Conservation (phyloP, 352 stramenopile genomes). For the Phytophthora constricta region DNA sequence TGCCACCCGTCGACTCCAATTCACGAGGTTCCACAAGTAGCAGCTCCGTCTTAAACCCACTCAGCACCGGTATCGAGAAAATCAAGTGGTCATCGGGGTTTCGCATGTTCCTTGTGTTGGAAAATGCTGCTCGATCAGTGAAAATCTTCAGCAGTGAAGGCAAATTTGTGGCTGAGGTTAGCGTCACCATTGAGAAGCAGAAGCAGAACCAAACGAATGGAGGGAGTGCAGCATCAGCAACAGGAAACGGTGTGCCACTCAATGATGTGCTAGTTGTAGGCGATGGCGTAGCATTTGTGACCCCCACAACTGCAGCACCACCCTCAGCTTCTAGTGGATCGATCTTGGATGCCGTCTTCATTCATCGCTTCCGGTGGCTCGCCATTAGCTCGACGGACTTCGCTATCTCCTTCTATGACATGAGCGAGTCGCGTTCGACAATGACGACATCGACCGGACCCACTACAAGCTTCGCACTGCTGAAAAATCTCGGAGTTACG, state of each 20-base stretch:
- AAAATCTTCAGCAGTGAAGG: conserved; percentile 73
- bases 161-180: conserved; percentile 60
- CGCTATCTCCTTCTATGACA: conserved; percentile 82
- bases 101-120: conserved; percentile 65
- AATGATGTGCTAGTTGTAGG: conserved; percentile 31
- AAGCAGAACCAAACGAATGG: conserved; percentile 20
- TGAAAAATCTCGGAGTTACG: conserved; percentile 64
- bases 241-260: conserved; percentile 7
- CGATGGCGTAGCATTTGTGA: conserved; percentile 31
- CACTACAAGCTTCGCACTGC: conserved; percentile 43
- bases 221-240: neutral
- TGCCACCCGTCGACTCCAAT: neutral
- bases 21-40: conserved; percentile 7
- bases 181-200: conserved; percentile 29
- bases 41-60: conserved; percentile 35
- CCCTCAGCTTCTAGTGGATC: conserved; percentile 44
- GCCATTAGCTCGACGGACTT: conserved; percentile 81
- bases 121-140: conserved; percentile 67
- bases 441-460: conserved; percentile 16
- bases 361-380: conserved; percentile 66
- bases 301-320: conserved; percentile 11
- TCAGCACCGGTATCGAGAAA: conserved; percentile 61
- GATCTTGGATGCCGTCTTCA: conserved; percentile 73
- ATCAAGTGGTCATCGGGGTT: conserved; percentile 77
- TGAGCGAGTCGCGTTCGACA: conserved; percentile 59